Evolutionary conservation across 768 basidiomycete genomes (phyloP), one percentile per base, ranked within the genome.

Genomic region (Collybia nuda): DNA sequence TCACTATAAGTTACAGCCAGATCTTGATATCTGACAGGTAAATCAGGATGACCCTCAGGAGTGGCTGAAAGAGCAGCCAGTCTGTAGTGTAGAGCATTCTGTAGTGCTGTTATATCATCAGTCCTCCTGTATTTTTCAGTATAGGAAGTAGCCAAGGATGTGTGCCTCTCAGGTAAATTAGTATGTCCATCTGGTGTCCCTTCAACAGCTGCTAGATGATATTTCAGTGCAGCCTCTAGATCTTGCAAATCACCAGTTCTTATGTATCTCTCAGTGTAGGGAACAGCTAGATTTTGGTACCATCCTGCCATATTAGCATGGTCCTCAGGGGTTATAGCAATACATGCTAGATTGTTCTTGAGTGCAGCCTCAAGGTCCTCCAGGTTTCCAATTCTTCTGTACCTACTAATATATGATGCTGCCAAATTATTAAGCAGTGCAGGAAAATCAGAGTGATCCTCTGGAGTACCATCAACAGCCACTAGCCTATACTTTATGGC

Each of bases 11-110:
- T 49, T 7, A 43, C 22, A 18, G 43, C 50, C 8, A 58, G 23
- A n/a, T 22, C 32, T 24, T 44, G 47, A n/a, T 50, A 46, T 18
- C 46, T 40, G 14, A 24, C 2, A 15, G 52, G 32, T 38, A 53
- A 36, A 35, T 51, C 40, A 43, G 45, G 49, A 40, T 55, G 54
- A 14, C 29, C 53, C 14, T n/a, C 17, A 6, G 53, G 47, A 24
- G 54, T 55, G n/a, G 12, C 29, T 19, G 14, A 39, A 9, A 54
- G 28, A 23, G 52, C 53, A 14, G 37, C 21, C 2, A 43, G 44
- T 9, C 12, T 15, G 44, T 48, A 48, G 23, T 26, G 9, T 3
- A 53, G 24, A 40, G 47, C 22, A 35, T 19, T 24, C 28, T 48
- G 29, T 12, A 53, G 47, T 37, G 48, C 52, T 1, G 6, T 14